Conservation (phyloP, 2,329 filamentous ascomycete species). For the Pseudonectria buxi region DNA sequence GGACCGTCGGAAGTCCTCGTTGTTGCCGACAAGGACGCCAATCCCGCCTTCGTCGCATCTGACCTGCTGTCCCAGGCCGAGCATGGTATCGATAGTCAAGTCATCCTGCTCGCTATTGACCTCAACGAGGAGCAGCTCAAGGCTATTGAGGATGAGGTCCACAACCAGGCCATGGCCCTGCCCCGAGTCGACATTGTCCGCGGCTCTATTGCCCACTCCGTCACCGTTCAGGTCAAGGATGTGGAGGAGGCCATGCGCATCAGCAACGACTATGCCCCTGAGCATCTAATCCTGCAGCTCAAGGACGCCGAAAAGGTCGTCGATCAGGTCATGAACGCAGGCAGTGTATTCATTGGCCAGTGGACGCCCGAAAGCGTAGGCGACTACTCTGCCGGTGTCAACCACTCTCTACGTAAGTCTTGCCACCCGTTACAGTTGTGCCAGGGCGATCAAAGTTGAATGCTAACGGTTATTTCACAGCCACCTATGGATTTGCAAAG, state of each 20-base stretch:
- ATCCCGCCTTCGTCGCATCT: constrained; percentile 91
- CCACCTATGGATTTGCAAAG: constrained; percentile 95
- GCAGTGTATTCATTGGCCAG: constrained; percentile 88
- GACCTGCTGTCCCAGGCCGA: constrained; percentile 94
- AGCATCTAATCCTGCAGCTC: constrained; percentile 91
- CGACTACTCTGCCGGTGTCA: constrained; percentile 96
- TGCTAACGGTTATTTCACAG: constrained; percentile 38
- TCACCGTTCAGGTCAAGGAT: constrained; percentile 70
- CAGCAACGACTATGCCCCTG: constrained; percentile 92
- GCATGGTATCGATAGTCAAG: constrained; percentile 93
- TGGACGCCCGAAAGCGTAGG: constrained; percentile 98
- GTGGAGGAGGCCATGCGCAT: constrained; percentile 69
- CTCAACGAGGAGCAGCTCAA: constrained; percentile 64
- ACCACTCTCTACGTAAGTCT: constrained; percentile 88
- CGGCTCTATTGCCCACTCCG: constrained; percentile 82
- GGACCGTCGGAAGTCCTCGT: constrained; percentile 97
- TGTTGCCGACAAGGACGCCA: constrained; percentile 78
- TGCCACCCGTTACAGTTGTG: neutral
- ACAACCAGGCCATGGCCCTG: constrained; percentile 77
- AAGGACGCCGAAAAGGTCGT: constrained; percentile 68
- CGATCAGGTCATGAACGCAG: constrained; percentile 81
- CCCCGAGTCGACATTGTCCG: constrained; percentile 90
- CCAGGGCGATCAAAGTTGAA: neutral
- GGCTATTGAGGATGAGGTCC: constrained; percentile 87
- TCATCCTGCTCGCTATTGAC: constrained; percentile 81